Conservation (phyloP, 2,329 filamentous ascomycete genomes). For the Penicillium rolfsii region DNA sequence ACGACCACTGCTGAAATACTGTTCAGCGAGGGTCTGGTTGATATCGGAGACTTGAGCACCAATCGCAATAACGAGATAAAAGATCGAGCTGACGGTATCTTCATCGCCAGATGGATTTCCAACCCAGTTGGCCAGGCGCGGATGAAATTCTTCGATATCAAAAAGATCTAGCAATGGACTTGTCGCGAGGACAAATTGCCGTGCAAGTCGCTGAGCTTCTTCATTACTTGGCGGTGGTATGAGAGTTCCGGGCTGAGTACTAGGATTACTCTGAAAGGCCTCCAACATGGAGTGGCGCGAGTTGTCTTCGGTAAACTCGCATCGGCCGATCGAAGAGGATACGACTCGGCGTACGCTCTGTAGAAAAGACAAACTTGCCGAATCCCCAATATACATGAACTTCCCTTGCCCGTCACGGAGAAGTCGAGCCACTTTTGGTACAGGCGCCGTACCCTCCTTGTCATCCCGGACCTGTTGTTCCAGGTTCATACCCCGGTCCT, state of each 20-base stretch:
- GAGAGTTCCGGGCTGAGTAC: conserved; percentile 35
- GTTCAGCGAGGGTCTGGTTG: conserved; percentile 49
- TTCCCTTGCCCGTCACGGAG: conserved; percentile 58
- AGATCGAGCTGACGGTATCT: conserved; percentile 52
- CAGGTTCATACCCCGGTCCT: conserved; percentile 36
- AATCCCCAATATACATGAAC: conserved; percentile 59
- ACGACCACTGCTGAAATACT: conserved; percentile 53
- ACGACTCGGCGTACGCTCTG: conserved; percentile 58
- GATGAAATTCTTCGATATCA: conserved; percentile 49
- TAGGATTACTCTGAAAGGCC: conserved; percentile 41
- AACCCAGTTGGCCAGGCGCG: conserved; percentile 45
- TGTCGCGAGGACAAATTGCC: conserved; percentile 51
- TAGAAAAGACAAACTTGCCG: conserved; percentile 56
- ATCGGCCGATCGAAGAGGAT: conserved; percentile 49
- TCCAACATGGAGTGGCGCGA: conserved; percentile 49
- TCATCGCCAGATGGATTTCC: conserved; percentile 41
- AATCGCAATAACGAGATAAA: conserved; percentile 56
- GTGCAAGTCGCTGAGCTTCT: conserved; percentile 48
- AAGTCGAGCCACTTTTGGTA: conserved; percentile 48
- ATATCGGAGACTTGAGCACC: conserved; percentile 49
- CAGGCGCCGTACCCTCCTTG: conserved; percentile 39
- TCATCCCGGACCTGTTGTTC: conserved; percentile 36
- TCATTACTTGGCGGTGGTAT: conserved; percentile 38
- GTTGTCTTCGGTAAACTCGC: conserved; percentile 46
- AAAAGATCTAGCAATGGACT: conserved; percentile 56